Evolutionary conservation across 2,329 filamentous ascomycete species (phyloP), one percentile per base, ranked within the genome.

Genomic region (Trichoderma pleuroti): DNA sequence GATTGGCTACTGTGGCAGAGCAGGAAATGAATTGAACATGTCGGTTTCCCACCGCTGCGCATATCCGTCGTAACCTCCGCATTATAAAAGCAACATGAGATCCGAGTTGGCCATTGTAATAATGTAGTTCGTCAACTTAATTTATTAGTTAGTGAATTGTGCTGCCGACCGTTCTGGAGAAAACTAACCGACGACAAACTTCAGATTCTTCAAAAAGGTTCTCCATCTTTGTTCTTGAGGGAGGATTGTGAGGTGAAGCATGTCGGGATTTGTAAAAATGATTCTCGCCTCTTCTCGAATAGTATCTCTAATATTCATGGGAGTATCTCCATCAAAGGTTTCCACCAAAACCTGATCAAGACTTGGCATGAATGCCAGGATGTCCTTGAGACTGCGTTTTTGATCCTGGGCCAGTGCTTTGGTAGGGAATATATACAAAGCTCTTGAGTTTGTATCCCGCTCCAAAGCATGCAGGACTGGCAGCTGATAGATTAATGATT

Each of bases 381-480:
- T 87, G 67, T 97, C 93, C 76, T 92, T 93, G 78, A 99, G 84
- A 74, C 94, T 97, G 74, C 94, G 88, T 75, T 91, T 90, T 80
- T 99, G 96, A 80, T 99, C 96, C 79, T 99, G 96, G 0, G 96
- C 95, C 18, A 99, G 83, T 1, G 96, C 96, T 81, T 99, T 99
- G 0, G 96, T 99, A 0, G 96, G 96, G 72, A 99, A 99, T 42
- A 99, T 97, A 78, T 98, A 98, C 90, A 99, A 93, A 3, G 96
- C 96, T 75, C 96, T 86, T 10, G 93, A 92, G 70, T 90, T 85
- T 2, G 81, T 83, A 76, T 98, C 92, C 66, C 88, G 84, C 79
- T 99, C 95, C 2, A 99, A 83, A 63, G 93, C 92, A 77, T 97
- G 90, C 12, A 99, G 82, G 57, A 99, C 93, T 0, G 96, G 96